Percentiles rank a stretch among this genome's conserved stretches.
phyloP scores from a whole-genome alignment of 345 rosid species.

The Brassica carinata region DNA sequence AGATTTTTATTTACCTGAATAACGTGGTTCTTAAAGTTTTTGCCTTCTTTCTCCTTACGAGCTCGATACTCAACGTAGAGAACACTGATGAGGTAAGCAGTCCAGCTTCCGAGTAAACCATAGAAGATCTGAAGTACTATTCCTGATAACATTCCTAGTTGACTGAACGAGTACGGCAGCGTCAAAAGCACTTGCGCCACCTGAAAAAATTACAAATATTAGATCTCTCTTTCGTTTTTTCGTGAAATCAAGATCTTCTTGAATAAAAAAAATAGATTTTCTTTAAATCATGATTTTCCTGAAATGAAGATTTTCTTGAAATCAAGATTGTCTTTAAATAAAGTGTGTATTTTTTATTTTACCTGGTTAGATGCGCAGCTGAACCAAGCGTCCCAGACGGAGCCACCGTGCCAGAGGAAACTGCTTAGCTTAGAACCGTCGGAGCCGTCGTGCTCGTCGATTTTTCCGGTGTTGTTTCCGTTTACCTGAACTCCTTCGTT shows the following conservation, averaged over 20 bases:
- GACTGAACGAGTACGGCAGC: constrained; percentile 96
- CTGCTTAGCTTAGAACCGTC: constrained; percentile 56
- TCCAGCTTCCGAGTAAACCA: constrained; percentile 95
- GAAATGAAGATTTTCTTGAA: neutral
- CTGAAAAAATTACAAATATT: constrained; percentile 34
- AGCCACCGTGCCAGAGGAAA: constrained; percentile 97
- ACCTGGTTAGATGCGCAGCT: constrained; percentile 98
- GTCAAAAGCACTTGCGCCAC: constrained; percentile 96
- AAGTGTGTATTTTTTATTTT: neutral
- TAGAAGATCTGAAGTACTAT: constrained; percentile 85
- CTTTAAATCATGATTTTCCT: neutral
- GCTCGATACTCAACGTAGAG: constrained; percentile 91
- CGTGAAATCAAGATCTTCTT: neutral
- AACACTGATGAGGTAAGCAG: constrained; percentile 97
- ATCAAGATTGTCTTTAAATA: neutral
- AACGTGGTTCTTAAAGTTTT: constrained; percentile 92
- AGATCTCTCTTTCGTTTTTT: neutral
- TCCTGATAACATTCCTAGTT: constrained; percentile 91
- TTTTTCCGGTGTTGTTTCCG: constrained; percentile 42
- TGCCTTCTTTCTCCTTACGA: constrained; percentile 93
- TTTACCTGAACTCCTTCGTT: constrained; percentile 45
- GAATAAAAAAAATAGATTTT: neutral
- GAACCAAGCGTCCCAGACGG: constrained; percentile 99
- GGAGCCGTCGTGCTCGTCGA: constrained; percentile 38
- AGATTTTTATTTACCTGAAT: constrained; percentile 55